Percentiles rank a stretch among this genome's conserved stretches.
phyloP scores from a whole-genome alignment of 2,329 filamentous ascomycete species.

The Sarocladiaceae sp. region DNA sequence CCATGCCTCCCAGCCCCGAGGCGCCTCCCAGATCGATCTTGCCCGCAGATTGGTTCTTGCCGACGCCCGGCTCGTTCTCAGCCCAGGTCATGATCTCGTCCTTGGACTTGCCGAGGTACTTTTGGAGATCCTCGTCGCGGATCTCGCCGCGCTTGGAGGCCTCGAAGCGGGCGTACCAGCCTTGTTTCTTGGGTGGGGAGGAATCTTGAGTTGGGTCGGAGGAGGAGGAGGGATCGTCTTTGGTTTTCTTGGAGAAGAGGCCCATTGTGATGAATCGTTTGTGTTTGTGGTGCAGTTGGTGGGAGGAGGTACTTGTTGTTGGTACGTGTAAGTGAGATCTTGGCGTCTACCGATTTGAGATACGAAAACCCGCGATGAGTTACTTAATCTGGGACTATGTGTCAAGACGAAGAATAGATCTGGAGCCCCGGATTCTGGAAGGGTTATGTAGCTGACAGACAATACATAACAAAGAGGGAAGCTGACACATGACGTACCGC shows the following conservation, averaged over 20 bases:
- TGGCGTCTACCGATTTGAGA: no score
- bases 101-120: conserved; percentile 24
- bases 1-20: conserved; percentile 23
- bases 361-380: not conserved
- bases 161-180: conserved; percentile 7
- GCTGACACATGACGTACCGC: no score
- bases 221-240: not conserved
- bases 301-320: no score
- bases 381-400: not conserved
- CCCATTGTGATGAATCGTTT: not conserved
- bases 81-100: conserved; percentile 28
- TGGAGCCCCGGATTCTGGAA: not conserved
- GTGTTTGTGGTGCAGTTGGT: not conserved
- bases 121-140: conserved; percentile 21
- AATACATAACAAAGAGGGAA: no score
- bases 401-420: not conserved
- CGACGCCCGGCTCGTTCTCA: conserved; percentile 31
- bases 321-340: not conserved
- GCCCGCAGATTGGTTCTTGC: conserved; percentile 31
- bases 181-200: conserved; percentile 7
- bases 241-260: conserved; percentile 1
- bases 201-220: not conserved
- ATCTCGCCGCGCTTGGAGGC: conserved; percentile 13
- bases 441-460: no score
- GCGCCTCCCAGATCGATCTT: conserved; percentile 22